Percentiles rank a stretch among this genome's conserved stretches.
Conservation (phyloP, 169 alveolate species). For the Eimeria sp. region DNA sequence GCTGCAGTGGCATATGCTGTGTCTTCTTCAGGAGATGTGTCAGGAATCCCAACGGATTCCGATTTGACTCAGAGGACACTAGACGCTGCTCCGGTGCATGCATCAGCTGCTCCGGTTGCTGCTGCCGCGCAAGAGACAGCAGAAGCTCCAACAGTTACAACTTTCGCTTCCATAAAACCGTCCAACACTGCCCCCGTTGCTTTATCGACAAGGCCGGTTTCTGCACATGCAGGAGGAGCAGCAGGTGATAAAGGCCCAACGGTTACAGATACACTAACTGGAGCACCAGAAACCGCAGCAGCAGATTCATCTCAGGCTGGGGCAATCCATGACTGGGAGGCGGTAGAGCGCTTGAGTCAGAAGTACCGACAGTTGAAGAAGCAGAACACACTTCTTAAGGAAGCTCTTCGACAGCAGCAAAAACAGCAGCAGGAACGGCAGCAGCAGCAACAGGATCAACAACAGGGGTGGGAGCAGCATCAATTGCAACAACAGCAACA, state of each 20-base stretch:
- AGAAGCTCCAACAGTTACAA: not conserved
- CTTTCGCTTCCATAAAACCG: not conserved
- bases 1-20: not conserved
- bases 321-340: conserved; percentile 48
- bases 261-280: not conserved
- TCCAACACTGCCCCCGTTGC: not conserved
- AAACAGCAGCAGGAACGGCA: conserved; percentile 11
- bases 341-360: conserved; percentile 50
- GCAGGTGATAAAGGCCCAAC: not conserved
- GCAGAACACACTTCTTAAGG: conserved; percentile 47
- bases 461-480: conserved; percentile 15
- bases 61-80: not conserved
- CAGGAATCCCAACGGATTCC: not conserved
- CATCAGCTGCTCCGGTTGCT: not conserved
- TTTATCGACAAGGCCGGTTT: not conserved
- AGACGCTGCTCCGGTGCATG: not conserved
- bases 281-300: conserved; percentile 30
- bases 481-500: not conserved
- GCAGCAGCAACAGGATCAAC: conserved; percentile 1
- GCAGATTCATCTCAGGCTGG: not conserved
- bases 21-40: not conserved
- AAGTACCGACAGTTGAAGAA: conserved; percentile 53
- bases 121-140: not conserved
- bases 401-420: conserved; percentile 62
- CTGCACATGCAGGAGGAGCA: not conserved